Percentiles rank a stretch among this genome's conserved stretches.
Evolutionary conservation across 495 filamentous ascomycete species (phyloP).

Genomic region (Aspergillus funiculosus): DNA sequence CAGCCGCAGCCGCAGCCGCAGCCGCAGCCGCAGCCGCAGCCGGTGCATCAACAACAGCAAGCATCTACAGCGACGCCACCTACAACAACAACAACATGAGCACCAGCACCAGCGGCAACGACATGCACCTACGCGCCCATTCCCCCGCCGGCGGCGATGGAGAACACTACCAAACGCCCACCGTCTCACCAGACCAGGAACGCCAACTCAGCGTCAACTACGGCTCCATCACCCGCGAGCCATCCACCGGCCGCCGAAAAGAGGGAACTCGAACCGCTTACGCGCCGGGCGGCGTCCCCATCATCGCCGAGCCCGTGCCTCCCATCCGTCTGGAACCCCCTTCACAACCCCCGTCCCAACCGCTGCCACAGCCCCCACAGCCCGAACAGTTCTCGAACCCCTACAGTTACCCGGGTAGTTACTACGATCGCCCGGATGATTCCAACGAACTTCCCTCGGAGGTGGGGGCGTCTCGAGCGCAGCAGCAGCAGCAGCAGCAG

Average conservation of each 20-base stretch:
- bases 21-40: constrained; percentile 17
- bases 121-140: constrained; percentile 37
- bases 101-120: constrained; percentile 35
- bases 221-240: constrained; percentile 31
- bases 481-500: not conserved
- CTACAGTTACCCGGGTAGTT: constrained; percentile 13
- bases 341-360: not conserved
- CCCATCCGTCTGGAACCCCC: constrained; percentile 4
- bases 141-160: constrained; percentile 29
- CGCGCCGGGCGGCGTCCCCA: constrained; percentile 14
- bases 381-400: constrained; percentile 7
- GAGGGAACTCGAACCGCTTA: constrained; percentile 18
- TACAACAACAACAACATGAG: constrained; percentile 38
- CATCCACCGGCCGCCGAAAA: constrained; percentile 41
- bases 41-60: no score
- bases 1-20: constrained; percentile 23
- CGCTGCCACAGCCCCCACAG: not conserved
- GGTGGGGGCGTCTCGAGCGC: not conserved
- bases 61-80: constrained; percentile 35
- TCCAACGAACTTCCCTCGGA: constrained; percentile 13
- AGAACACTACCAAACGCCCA: constrained; percentile 28
- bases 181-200: constrained; percentile 21
- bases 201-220: constrained; percentile 23
- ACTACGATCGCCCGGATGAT: constrained; percentile 13
- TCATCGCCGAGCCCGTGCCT: constrained; percentile 16